Base-by-base conservation (phyloP, 2,329 filamentous ascomycete species). In the Pseudogymnoascus destructans region DNA sequence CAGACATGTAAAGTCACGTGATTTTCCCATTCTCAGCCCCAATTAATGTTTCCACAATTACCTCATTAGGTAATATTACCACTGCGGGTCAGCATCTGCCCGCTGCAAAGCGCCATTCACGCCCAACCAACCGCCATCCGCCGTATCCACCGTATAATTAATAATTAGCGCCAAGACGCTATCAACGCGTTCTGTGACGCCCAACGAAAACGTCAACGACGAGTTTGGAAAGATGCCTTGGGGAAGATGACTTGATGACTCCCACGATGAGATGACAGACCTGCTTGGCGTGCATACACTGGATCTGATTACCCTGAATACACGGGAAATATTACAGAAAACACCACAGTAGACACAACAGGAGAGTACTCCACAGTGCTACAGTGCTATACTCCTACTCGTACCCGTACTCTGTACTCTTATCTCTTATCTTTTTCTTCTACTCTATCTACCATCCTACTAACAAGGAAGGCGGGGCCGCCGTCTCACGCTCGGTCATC, bases 91-190 rank as follows among this genome's bases (percentile, higher is more conserved):
- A 52, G 46, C 46, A 52, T 52, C 46, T 52, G 46, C 46, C 23
- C 46, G 25, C 25, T 52, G 42, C 23, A n/a, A 42, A 30, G 25
- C 46, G 46, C 46, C 46, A 30, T 27, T 13, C 23, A 52, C 40
- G n/a, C 21, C 40, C 19, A 23, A 23, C 40, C 40, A n/a, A 17
- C 40, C 36, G 10, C 38, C 17, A 7, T 13, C 35, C 21, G 9
- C 42, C 46, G 46, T 17, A 52, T 52, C 46, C 46, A 30, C 46
- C 46, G 46, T 52, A 52, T 52, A 52, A 52, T 52, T 30, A 52
- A 30, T 52, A 52, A 52, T 52, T 30, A 52, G 17, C 46, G 25
- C 46, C 46, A 52, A 52, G 46, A 19, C 46, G 9, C 46, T 30
- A 52, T 23, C 8, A 19, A 13, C 23, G n/a, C 25, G 25, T 52